Percentiles rank a stretch among this genome's conserved stretches.
phyloP scores from a whole-genome alignment of 1,139 yeast species.

The Magnusiomyces tetraspermus region DNA sequence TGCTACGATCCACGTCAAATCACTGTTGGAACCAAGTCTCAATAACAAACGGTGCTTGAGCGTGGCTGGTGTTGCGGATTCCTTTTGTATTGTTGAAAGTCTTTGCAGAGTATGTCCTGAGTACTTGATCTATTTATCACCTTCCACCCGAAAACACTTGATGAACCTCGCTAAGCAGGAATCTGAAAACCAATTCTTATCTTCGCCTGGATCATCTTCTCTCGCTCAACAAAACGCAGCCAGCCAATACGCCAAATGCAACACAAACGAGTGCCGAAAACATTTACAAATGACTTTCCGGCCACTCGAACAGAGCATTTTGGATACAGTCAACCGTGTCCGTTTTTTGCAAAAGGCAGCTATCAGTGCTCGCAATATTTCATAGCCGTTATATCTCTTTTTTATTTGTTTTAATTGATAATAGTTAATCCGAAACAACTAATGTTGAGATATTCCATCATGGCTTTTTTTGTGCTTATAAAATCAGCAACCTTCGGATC shows the following conservation, averaged over 20 bases:
- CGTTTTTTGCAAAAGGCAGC: constrained; percentile 3
- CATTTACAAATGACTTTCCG: constrained; percentile 19
- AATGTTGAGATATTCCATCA: too few species aligned
- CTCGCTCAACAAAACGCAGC: too few species aligned
- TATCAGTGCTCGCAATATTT: too few species aligned
- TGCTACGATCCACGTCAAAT: constrained; percentile 11
- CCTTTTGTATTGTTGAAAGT: constrained; percentile 29
- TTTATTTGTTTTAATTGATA: too few species aligned
- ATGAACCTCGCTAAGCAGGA: too few species aligned
- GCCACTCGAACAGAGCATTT: constrained; percentile 18
- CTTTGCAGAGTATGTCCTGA: constrained; percentile 23
- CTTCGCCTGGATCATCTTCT: too few species aligned
- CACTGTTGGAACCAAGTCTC: constrained; percentile 19
- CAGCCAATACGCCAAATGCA: constrained; percentile 12
- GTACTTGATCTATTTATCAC: neutral
- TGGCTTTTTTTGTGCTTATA: too few species aligned
- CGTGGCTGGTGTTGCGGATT: constrained; percentile 28
- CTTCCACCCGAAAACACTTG: neutral
- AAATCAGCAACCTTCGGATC: too few species aligned
- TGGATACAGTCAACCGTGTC: constrained; percentile 19
- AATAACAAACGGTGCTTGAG: constrained; percentile 36
- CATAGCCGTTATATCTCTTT: too few species aligned
- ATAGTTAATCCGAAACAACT: too few species aligned
- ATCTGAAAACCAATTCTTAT: too few species aligned
- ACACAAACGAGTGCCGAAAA: constrained; percentile 18